Evolutionary conservation across 495 filamentous ascomycete species (phyloP), one percentile per base, ranked within the genome.

Genomic region (Talaromyces trachyspermus): DNA sequence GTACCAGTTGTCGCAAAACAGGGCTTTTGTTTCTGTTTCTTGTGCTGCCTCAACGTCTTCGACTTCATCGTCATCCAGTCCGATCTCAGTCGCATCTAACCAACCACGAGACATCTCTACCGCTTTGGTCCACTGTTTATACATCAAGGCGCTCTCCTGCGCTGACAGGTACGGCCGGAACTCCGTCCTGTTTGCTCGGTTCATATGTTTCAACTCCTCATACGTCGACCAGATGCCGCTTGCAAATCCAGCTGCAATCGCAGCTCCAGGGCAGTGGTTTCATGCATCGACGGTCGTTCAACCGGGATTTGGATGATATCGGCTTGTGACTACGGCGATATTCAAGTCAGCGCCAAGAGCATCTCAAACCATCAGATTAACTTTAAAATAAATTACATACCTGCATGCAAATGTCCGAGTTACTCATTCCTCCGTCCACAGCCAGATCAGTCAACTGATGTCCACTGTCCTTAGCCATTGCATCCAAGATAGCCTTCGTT

Each of bases 391-490:
- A 5, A 8, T 4, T 32, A 20, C 46, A 9, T 54, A 69, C 66
- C 77, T 95, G 92, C 92, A 97, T 96, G 63, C 84, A 86, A 26
- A 96, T 70, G 62, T 95, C 84, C 3, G 88, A 95, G 64, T 89
- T 92, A 48, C 84, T 90, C 83, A 97, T 89, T 43, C 92, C 92
- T 43, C 91, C 91, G 63, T 97, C 91, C 24, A 97, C 91, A 19
- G 86, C 85, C 20, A 97, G 77, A 24, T 82, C 76, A 43, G 80
- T 75, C 40, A 96, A 76, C 47, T 79, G 77, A 53, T 91, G 83
- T 12, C 80, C 81, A 33, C 84, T 89, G 65, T 97, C 91, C 51
- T 85, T 86, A 53, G 88, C 88, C 92, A 97, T 97, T 40, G 92
- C 89, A 46, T 91, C 81, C 9, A 96, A 73, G 55, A 97, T 96